phyloP scores from a whole-genome alignment of 805 yeast species.

The Candida sithepensis region DNA sequence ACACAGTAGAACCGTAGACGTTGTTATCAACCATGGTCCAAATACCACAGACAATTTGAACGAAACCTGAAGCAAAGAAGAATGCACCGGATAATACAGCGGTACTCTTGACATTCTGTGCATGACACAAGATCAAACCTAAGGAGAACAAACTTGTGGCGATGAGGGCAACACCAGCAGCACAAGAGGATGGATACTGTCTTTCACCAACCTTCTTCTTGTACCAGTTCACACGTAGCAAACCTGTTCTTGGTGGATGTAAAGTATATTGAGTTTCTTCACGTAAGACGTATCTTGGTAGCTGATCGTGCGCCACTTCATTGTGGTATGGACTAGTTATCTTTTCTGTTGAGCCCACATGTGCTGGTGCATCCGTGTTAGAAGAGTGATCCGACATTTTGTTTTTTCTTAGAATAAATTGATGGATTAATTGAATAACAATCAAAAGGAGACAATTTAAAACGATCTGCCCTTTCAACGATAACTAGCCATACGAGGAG shows the following conservation, averaged over 20 bases:
- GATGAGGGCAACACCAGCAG: constrained; percentile 41
- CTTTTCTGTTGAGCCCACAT: constrained; percentile 1
- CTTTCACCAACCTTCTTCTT: constrained; percentile 35
- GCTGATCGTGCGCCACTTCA: neutral
- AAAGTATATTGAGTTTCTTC: constrained; percentile 13
- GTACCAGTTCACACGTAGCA: constrained; percentile 39
- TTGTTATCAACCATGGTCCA: constrained; percentile 46
- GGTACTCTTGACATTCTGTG: constrained; percentile 35
- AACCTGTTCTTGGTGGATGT: constrained; percentile 34
- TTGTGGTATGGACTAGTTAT: neutral
- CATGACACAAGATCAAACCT: constrained; percentile 38
- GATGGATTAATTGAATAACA: too few species aligned
- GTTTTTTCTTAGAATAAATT: too few species aligned
- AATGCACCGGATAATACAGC: constrained; percentile 39
- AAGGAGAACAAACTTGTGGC: constrained; percentile 40
- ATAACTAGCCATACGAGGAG: neutral
- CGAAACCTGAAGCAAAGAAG: constrained; percentile 42
- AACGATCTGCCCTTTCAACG: neutral
- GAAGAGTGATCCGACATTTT: constrained; percentile 24
- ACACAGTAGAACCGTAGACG: constrained; percentile 46
- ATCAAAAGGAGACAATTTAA: neutral
- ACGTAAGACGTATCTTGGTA: neutral
- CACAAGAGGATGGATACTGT: constrained; percentile 41
- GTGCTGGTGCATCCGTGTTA: constrained; percentile 26
- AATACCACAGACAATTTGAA: constrained; percentile 41